Conservation (phyloP, 257 asterid species). For the Perilla frutescens region DNA sequence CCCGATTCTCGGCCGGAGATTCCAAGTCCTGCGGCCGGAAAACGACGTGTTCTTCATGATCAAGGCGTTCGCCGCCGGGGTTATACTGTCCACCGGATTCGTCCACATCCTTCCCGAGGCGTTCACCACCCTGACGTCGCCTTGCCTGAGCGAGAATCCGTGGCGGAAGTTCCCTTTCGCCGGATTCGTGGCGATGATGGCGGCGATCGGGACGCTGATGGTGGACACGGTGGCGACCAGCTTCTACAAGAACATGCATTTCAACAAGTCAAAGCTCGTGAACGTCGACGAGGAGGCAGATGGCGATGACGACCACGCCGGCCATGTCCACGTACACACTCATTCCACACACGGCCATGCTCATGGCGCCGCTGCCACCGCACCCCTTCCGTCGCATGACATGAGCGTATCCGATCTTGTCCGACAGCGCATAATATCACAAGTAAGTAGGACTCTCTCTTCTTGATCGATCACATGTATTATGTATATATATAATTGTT, state of each 20-base stretch:
- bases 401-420: slow-evolving; percentile 41
- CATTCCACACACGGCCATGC: slow-evolving; percentile 52
- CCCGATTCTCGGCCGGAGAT: slow-evolving; percentile 53
- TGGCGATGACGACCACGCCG: slow-evolving; percentile 31
- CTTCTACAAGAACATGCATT: slow-evolving; percentile 55
- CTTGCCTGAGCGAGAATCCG: slow-evolving; percentile 52
- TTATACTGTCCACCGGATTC: slow-evolving; percentile 64
- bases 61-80: slow-evolving; percentile 74
- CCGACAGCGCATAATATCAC: slow-evolving; percentile 67
- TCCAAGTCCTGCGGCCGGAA: slow-evolving; percentile 49
- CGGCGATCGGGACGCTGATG: slow-evolving; percentile 57
- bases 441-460: slow-evolving; percentile 30
- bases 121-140: slow-evolving; percentile 49
- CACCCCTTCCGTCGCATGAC: slow-evolving; percentile 29
- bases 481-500: background rate
- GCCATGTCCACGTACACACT: slow-evolving; percentile 43
- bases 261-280: slow-evolving; percentile 40
- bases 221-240: slow-evolving; percentile 59
- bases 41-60: slow-evolving; percentile 71
- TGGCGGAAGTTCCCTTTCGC: slow-evolving; percentile 63
- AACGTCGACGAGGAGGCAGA: slow-evolving; percentile 35
- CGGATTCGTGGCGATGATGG: slow-evolving; percentile 59
- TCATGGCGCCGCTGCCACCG: slow-evolving; percentile 48
- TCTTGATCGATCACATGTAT: too few species aligned
- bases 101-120: slow-evolving; percentile 73